Conservation (phyloP, 495 filamentous ascomycete species). For the Hypoxylon perforatum region DNA sequence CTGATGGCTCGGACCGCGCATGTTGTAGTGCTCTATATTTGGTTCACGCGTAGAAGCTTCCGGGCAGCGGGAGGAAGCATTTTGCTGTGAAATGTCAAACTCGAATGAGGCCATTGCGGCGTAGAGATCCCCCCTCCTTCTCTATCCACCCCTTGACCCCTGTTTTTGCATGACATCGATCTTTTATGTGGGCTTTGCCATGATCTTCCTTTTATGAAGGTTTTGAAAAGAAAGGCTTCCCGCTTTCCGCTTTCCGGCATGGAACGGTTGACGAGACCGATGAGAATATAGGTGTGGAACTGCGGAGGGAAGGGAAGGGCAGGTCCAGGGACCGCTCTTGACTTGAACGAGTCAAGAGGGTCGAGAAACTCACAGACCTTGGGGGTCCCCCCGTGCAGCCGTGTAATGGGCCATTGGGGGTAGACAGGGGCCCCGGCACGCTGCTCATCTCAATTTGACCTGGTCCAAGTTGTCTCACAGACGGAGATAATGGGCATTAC, state of each 20-base stretch:
- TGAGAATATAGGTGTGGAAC: conserved; percentile 39
- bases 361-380: conserved; percentile 38
- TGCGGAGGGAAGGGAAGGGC: conserved; percentile 2
- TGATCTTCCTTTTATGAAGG: conserved; percentile 28
- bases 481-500: conserved; percentile 50
- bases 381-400: conserved; percentile 17
- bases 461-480: conserved; percentile 47
- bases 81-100: conserved; percentile 20
- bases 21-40: conserved; percentile 29
- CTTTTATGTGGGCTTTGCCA: conserved; percentile 30
- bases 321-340: conserved; percentile 31
- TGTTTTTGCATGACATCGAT: conserved; percentile 43
- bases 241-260: conserved; percentile 37
- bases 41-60: conserved; percentile 6
- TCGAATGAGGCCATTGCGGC: conserved; percentile 26
- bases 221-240: conserved; percentile 15
- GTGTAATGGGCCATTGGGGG: conserved; percentile 39
- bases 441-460: conserved; percentile 52
- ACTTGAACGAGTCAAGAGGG: conserved; percentile 26
- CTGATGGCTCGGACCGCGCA: conserved; percentile 37
- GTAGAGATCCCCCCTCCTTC: conserved; percentile 27
- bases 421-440: conserved; percentile 44
- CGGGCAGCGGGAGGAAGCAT: conserved; percentile 8
- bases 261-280: conserved; percentile 36
- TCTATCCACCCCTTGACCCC: too few species aligned